Base-by-base conservation (phyloP, 202 grass and related monocot species). In the Panicum hallii region DNA sequence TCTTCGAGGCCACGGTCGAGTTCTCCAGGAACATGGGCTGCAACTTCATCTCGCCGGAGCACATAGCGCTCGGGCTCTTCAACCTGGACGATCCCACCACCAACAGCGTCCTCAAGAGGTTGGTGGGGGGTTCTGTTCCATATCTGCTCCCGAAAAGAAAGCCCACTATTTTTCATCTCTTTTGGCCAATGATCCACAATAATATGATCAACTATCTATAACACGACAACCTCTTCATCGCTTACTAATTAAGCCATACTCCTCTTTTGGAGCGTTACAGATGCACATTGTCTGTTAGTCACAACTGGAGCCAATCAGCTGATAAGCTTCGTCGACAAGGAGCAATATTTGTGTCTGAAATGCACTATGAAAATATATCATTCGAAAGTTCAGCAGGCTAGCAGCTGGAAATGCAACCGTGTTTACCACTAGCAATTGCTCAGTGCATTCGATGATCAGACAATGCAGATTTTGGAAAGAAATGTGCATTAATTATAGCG, bases 41-140 rank as follows among this genome's bases (percentile, higher is more conserved):
- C 79, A 96, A 99, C 73, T 96, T 92, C 73, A 92, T 99, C 80
- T 85, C 88, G 4, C 93, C 97, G 28, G 97, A 99, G 84, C 93
- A 96, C 86, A 94, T 99, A 42, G 89, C 91, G 50, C 80, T 99
- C 16, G 91, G 93, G n/a, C 90, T 99, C 80, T 90, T 96, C 62
- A 79, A 84, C 36, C 79, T 88, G 66, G 93, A 92, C 75, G 97
- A 99, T 78, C 79, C 88, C 61, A 94, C 84, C 66, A 84, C 90
- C 60, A 89, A 82, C 57, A 88, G 68, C 66, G 62, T 96, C 79
- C 93, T 99, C 16, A 89, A 85, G 74, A 99, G 97, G 97, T 99
- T 80, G 19, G 72, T 74, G 72, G 9, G 60, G 45, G 56, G 4
- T 40, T 50, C 10, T 80, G 7, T 20, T 63, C 44, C 60, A 50